Percentiles rank a stretch among this genome's conserved stretches.
phyloP scores from a whole-genome alignment of 768 basidiomycete genomes.

The Nevesoporus exiguus region DNA sequence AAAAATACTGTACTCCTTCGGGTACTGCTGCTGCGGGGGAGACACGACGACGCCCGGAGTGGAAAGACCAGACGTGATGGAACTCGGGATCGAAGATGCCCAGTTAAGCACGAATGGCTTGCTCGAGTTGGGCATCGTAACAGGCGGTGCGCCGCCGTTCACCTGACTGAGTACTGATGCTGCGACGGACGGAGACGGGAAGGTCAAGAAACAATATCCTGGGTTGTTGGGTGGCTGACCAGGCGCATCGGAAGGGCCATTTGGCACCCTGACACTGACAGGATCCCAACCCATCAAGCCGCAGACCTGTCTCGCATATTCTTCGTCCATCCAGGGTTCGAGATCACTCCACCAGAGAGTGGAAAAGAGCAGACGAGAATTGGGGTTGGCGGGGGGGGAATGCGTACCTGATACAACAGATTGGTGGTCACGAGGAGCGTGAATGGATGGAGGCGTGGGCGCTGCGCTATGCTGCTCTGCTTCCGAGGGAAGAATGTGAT shows the following conservation, averaged over 20 bases:
- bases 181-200: constrained; percentile 67
- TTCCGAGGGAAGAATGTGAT: constrained; percentile 20
- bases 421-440: constrained; percentile 18
- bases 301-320: constrained; percentile 88
- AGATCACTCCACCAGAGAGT: constrained; percentile 87
- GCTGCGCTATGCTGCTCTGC: constrained; percentile 18
- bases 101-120: constrained; percentile 81
- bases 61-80: constrained; percentile 31
- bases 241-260: constrained; percentile 51
- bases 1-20: constrained; percentile 91
- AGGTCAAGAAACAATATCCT: constrained; percentile 86
- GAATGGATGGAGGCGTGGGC: constrained; percentile 16
- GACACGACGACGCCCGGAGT: constrained; percentile 28
- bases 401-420: constrained; percentile 12
- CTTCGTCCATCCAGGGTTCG: constrained; percentile 97
- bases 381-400: constrained; percentile 27
- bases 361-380: constrained; percentile 41
- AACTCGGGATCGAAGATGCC: constrained; percentile 48
- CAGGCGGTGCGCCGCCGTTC: constrained; percentile 41
- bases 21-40: constrained; percentile 51
- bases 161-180: constrained; percentile 69
- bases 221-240: constrained; percentile 77
- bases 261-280: constrained; percentile 69
- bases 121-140: constrained; percentile 83
- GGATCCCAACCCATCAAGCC: constrained; percentile 85